Conservation (phyloP, 2,329 filamentous ascomycete genomes). For the Fusarium dimerum region DNA sequence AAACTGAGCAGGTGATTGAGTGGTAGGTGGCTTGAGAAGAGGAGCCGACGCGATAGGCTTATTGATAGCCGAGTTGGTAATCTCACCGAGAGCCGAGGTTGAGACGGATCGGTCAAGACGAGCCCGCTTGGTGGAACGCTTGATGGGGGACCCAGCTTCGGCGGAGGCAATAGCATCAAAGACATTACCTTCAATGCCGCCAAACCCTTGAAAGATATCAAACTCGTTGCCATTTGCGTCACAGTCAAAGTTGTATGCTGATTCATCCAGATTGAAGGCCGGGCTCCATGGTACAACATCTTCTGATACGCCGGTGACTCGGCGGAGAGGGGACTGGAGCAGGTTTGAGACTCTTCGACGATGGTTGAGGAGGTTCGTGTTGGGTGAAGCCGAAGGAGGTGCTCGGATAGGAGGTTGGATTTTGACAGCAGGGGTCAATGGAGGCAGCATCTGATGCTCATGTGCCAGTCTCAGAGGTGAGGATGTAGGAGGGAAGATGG, state of each 20-base stretch:
- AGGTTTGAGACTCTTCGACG: conserved; percentile 79
- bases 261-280: conserved; percentile 65
- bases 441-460: conserved; percentile 67
- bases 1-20: conserved; percentile 38
- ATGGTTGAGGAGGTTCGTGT: conserved; percentile 87
- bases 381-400: conserved; percentile 82
- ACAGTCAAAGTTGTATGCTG: conserved; percentile 50
- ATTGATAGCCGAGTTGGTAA: conserved; percentile 54
- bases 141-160: conserved; percentile 65
- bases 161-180: conserved; percentile 46
- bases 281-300: conserved; percentile 62
- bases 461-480: conserved; percentile 63
- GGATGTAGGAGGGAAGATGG: conserved; percentile 58
- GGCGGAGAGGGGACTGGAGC: conserved; percentile 71
- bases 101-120: conserved; percentile 66
- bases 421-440: conserved; percentile 81
- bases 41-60: conserved; percentile 54
- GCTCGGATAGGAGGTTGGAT: conserved; percentile 61
- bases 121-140: conserved; percentile 60
- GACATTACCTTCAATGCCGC: conserved; percentile 29
- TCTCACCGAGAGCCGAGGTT: conserved; percentile 61
- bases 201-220: conserved; percentile 59
- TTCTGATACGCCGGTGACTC: conserved; percentile 48
- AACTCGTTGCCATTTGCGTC: conserved; percentile 56
- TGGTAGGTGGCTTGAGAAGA: conserved; percentile 48